These are phyloP conservation scores for Anisodus acutangulus DNA, from an alignment of 257 asterid genomes.

Conservation along the genomic window DNA sequence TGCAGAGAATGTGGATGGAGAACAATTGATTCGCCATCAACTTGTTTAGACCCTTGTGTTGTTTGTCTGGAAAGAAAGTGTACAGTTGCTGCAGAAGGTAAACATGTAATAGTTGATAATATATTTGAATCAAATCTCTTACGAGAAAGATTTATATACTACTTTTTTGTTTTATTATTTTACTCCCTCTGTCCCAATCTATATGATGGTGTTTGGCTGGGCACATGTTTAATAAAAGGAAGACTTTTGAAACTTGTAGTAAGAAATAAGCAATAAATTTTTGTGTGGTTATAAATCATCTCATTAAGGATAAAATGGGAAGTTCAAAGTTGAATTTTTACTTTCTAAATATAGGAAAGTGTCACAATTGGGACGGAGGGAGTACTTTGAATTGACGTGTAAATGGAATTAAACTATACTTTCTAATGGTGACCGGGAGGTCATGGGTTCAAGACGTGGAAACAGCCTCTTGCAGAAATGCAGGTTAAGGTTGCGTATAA, in stretches of 20 bases:
- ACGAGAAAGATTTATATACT: background rate
- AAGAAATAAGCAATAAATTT: no score
- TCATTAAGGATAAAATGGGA: no score
- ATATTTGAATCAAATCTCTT: background rate
- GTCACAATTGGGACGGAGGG: no score
- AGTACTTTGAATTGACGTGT: background rate
- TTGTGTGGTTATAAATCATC: no score
- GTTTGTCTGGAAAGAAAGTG: constrained; percentile 90
- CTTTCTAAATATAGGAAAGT: no score
- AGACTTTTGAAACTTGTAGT: no score
- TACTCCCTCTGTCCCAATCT: background rate
- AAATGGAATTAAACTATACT: background rate
- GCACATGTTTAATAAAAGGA: no score
- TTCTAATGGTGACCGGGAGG: background rate
- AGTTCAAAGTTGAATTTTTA: no score
- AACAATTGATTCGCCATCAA: constrained; percentile 45
- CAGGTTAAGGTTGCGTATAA: no score
- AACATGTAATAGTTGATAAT: background rate
- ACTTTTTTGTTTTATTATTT: background rate
- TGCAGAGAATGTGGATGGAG: constrained; percentile 85
- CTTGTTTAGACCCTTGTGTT: constrained; percentile 80
- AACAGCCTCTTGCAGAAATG: no score
- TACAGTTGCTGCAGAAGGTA: constrained; percentile 86
- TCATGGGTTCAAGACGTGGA: no score
- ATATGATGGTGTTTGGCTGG: no score